Conservation (phyloP, 345 rosid genomes). For the Salix koriyanagi region DNA sequence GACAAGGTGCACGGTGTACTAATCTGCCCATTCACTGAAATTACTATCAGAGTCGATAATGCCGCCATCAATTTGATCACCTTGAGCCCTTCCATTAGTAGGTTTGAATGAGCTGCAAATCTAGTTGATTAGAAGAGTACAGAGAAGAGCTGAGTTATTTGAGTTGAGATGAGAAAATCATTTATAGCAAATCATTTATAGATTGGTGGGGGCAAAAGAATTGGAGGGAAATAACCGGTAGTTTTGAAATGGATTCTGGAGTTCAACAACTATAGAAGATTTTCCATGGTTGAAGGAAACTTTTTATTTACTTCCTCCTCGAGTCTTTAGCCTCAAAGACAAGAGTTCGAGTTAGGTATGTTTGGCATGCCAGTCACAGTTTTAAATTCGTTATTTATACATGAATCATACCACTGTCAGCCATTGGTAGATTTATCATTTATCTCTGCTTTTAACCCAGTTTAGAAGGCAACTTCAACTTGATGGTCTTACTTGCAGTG, state of each 20-base stretch:
- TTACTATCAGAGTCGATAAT: conserved; percentile 16
- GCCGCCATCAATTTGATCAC: conserved; percentile 18
- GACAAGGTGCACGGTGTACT: conserved; percentile 75
- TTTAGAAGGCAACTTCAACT: background rate
- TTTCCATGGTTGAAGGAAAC: conserved; percentile 5
- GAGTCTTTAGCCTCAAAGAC: background rate
- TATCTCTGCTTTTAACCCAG: background rate
- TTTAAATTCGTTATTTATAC: background rate
- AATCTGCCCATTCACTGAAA: conserved; percentile 54
- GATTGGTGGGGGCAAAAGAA: conserved; percentile 12
- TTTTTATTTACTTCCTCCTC: background rate
- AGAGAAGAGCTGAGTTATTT: background rate
- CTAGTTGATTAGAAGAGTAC: background rate
- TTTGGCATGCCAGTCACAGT: conserved; percentile 15
- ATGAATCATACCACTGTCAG: background rate
- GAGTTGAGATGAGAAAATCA: background rate
- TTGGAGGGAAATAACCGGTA: conserved; percentile 21
- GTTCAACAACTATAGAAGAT: conserved; percentile 42
- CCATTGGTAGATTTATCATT: background rate
- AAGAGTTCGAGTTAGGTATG: conserved; percentile 17
- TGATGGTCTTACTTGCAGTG: no score
- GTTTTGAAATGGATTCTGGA: conserved; percentile 34
- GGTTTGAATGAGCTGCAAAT: background rate
- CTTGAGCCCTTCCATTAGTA: conserved; percentile 22
- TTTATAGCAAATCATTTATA: conserved; percentile 11